phyloP scores from a whole-genome alignment of 2,329 filamentous ascomycete genomes.

The Pezicula radicicola region DNA sequence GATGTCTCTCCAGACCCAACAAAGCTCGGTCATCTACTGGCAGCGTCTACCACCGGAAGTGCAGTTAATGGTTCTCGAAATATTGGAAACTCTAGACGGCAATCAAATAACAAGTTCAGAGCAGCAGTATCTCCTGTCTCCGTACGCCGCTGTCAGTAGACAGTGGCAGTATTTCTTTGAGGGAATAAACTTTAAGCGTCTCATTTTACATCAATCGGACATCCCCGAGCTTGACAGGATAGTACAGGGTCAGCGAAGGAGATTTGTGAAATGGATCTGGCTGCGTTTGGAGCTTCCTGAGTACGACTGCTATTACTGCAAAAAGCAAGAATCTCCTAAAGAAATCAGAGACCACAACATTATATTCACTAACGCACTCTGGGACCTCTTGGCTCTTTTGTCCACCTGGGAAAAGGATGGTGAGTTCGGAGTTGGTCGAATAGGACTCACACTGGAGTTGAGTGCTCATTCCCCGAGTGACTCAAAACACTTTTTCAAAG shows the following conservation, averaged over 20 bases:
- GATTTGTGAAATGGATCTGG: background rate
- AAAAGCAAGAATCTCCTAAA: background rate
- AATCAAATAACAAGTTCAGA: background rate
- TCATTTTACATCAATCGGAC: background rate
- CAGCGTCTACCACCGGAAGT: background rate
- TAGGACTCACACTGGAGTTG: background rate
- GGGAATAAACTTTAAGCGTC: background rate
- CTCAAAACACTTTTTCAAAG: background rate
- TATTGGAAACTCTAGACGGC: background rate
- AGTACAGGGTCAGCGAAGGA: background rate
- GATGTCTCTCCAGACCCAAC: background rate
- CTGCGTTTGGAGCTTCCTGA: background rate
- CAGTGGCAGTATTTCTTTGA: background rate
- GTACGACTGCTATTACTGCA: background rate
- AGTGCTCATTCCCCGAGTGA: conserved; percentile 1
- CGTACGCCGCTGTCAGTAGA: background rate
- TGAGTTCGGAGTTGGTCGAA: too few species aligned
- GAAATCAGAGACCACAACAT: background rate
- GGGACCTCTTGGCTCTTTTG: background rate
- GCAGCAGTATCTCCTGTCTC: background rate
- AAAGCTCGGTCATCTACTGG: background rate
- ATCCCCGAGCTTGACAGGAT: background rate
- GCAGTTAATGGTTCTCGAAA: background rate
- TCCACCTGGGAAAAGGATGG: background rate
- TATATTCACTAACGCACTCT: background rate